These are phyloP conservation scores for Phytophthora litchii DNA, from an alignment of 352 stramenopile species.

Conservation along the genomic window DNA sequence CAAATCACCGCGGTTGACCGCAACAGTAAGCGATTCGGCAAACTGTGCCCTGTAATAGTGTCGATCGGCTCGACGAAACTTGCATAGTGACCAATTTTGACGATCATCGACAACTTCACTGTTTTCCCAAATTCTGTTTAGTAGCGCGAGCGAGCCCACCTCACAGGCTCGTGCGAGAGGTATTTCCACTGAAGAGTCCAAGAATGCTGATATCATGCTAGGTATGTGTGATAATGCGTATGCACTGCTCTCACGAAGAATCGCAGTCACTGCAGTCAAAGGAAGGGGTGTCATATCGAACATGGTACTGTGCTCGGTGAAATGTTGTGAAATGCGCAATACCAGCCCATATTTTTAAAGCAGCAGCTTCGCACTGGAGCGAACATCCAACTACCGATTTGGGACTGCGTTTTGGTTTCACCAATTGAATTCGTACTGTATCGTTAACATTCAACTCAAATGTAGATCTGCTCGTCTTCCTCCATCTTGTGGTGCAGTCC, in stretches of 20 bases:
- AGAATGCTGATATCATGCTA: constrained; percentile 14
- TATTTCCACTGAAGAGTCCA: constrained; percentile 28
- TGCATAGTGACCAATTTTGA: constrained; percentile 22
- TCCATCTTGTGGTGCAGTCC: constrained; percentile 71
- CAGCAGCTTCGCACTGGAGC: not conserved
- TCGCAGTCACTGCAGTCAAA: constrained; percentile 16
- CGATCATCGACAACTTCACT: constrained; percentile 12
- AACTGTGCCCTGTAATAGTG: constrained; percentile 29
- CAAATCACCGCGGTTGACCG: constrained; percentile 13
- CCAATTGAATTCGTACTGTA: constrained; percentile 1
- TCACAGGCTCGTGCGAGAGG: constrained; percentile 24
- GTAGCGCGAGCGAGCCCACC: constrained; percentile 14
- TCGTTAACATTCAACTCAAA: constrained; percentile 52
- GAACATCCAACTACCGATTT: constrained; percentile 3
- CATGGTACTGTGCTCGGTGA: not conserved
- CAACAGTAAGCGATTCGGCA: constrained; percentile 10
- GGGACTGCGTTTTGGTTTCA: constrained; percentile 5
- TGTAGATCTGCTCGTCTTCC: constrained; percentile 67
- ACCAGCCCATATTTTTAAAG: constrained; percentile 7
- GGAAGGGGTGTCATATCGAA: constrained; percentile 14
- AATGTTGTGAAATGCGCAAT: constrained; percentile 5
- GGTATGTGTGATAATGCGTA: constrained; percentile 13
- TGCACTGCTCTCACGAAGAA: constrained; percentile 16
- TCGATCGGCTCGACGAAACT: constrained; percentile 18
- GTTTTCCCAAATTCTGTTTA: constrained; percentile 28